Base-by-base conservation (phyloP, 2,329 filamentous ascomycete species). In the Coniochaeta pulveracea region DNA sequence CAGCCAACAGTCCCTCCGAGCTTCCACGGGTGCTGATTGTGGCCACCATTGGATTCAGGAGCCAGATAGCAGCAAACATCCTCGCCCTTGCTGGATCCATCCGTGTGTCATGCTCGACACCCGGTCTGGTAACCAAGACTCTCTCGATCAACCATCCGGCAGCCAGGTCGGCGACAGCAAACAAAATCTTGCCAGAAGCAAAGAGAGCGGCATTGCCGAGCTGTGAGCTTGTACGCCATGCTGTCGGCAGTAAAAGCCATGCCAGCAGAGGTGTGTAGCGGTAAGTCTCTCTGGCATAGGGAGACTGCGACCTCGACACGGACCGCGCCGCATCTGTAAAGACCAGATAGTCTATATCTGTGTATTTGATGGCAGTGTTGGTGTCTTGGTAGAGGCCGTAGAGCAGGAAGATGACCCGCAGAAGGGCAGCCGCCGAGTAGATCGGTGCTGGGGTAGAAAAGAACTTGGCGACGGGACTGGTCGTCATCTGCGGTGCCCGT, bases 341-440 rank as follows among this genome's bases (percentile, higher is more conserved):
- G 55, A 98, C 91, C 43, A 86, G 77, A 60, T 98, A 98, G 66
- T 98, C 91, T 48, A 98, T 95, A 59, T 98, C 91, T 33, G 91
- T 98, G 64, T 96, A 98, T 61, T 96, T 96, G 51, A 98, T 63
- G 10, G 89, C 79, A 6, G 86, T 93, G 59, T 88, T 70, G 39
- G 85, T 80, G 59, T 98, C 91, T 62, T 98, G 91, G 66, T 84
- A 88, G 39, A 85, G 72, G 37, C 91, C 89, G 55, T 96, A 96
- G 48, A 93, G 53, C 32, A 96, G 72, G 41, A 98, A 76, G 19
- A 63, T 54, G 5, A 74, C 52, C 39, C 91, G 84, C 16, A 98
- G 70, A 30, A 77, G 47, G 34, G 77, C 61, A 33, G 73, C 65
- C 10, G 70, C 54, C 34, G 59, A 41, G 54, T 80, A 75, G 47